A percentile compares a stretch with the other conserved stretches of the same genome.
Conservation (phyloP, 176 grass and related monocot genomes). For the Bothriochloa decipiens region DNA sequence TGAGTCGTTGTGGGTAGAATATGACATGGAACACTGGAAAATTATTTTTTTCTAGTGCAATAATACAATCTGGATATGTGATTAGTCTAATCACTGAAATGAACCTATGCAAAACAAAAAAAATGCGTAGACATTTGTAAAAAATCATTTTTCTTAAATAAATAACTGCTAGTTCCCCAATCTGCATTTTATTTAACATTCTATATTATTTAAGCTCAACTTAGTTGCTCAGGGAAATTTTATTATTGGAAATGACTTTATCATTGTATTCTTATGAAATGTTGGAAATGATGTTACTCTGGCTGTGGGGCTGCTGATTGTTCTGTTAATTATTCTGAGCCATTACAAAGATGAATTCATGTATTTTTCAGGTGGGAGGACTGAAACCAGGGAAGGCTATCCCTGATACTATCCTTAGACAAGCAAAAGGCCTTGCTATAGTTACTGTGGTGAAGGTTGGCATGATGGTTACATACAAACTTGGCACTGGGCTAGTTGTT, state of each 20-base stretch:
- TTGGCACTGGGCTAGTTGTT: slow-evolving; percentile 74
- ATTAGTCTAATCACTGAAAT: not conserved
- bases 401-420: slow-evolving; percentile 67
- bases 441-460: slow-evolving; percentile 78
- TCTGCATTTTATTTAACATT: slow-evolving; percentile 20
- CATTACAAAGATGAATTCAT: slow-evolving; percentile 16
- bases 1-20: not conserved
- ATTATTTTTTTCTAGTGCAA: not conserved
- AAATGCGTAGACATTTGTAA: not conserved
- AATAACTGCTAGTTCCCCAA: not conserved
- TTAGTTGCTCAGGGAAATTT: not conserved
- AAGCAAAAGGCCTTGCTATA: slow-evolving; percentile 85
- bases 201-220: not conserved
- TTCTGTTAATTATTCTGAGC: slow-evolving; percentile 17
- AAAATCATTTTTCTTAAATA: not conserved
- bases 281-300: not conserved
- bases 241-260: not conserved
- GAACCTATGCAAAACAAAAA: not conserved
- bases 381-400: slow-evolving; percentile 73
- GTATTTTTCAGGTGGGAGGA: slow-evolving; percentile 58
- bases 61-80: not conserved
- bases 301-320: not conserved
- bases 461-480: slow-evolving; percentile 74
- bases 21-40: not conserved
- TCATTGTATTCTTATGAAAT: slow-evolving; percentile 6